Conservation (phyloP, 2,329 filamentous ascomycete genomes). For the Leptodontidium sp. region DNA sequence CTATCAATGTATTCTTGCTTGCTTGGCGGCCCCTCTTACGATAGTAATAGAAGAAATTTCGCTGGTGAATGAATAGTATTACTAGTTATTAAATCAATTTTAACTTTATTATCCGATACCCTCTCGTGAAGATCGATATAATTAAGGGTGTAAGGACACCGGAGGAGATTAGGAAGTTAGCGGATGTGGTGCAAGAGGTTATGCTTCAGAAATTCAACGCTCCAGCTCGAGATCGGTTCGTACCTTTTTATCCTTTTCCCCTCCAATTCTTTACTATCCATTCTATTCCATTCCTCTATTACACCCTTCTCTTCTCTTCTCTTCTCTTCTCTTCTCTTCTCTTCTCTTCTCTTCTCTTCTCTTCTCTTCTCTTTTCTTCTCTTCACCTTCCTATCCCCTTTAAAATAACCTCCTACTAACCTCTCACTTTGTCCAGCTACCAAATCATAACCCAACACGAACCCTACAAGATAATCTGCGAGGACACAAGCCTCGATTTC, state of each 20-base stretch:
- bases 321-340: background rate
- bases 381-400: background rate
- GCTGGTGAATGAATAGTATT: too few relatives aligned
- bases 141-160: constrained; percentile 24
- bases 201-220: constrained; percentile 32
- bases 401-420: background rate
- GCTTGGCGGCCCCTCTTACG: too few relatives aligned
- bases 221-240: constrained; percentile 26
- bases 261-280: too few relatives aligned
- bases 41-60: too few relatives aligned
- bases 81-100: too few relatives aligned
- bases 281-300: too few relatives aligned
- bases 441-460: constrained; percentile 35
- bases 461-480: constrained; percentile 32
- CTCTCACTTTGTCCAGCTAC: constrained; percentile 11
- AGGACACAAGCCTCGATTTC: constrained; percentile 30
- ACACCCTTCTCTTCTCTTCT: too few relatives aligned
- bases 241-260: background rate
- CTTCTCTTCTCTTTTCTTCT: background rate
- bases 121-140: constrained; percentile 31
- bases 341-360: background rate
- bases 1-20: too few relatives aligned
- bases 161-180: constrained; percentile 29
- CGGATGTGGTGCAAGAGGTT: constrained; percentile 30
- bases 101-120: too few relatives aligned